These are phyloP conservation scores for Nothophaeocryptopus gaeumannii DNA, from an alignment of 2,329 filamentous ascomycete genomes.

Conservation along the genomic window DNA sequence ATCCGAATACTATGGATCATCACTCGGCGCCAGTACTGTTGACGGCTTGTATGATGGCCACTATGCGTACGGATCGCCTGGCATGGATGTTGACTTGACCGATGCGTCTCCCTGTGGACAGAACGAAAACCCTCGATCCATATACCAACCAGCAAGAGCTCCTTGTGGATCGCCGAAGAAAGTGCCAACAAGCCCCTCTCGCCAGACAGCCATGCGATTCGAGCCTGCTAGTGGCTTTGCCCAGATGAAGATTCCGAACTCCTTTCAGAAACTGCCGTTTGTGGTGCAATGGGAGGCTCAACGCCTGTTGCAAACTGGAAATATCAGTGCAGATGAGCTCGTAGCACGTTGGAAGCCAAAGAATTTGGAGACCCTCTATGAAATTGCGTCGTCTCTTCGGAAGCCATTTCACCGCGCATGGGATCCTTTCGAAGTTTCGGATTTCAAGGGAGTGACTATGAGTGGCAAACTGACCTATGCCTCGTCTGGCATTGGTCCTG, in stretches of 20 bases:
- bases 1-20: not conserved
- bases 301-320: slow-evolving; percentile 20
- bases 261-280: slow-evolving; percentile 18
- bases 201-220: not conserved
- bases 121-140: too few relatives aligned
- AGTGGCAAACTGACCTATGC: slow-evolving; percentile 14
- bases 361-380: slow-evolving; percentile 13
- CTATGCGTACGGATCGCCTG: not conserved
- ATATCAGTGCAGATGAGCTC: slow-evolving; percentile 13
- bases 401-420: slow-evolving; percentile 8
- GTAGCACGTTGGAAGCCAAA: slow-evolving; percentile 11
- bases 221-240: slow-evolving; percentile 13
- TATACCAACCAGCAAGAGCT: too few relatives aligned
- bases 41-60: not conserved
- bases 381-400: not conserved
- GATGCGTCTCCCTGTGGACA: not conserved
- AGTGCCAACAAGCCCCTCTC: too few relatives aligned
- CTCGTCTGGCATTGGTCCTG: slow-evolving; percentile 4
- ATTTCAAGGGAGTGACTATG: slow-evolving; percentile 13
- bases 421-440: not conserved
- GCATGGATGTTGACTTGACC: not conserved
- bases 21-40: not conserved
- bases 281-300: slow-evolving; percentile 24
- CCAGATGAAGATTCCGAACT: slow-evolving; percentile 14
- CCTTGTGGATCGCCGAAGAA: not conserved